Base-by-base conservation (phyloP, 306 rosid species). In the Corylus heterophylla region DNA sequence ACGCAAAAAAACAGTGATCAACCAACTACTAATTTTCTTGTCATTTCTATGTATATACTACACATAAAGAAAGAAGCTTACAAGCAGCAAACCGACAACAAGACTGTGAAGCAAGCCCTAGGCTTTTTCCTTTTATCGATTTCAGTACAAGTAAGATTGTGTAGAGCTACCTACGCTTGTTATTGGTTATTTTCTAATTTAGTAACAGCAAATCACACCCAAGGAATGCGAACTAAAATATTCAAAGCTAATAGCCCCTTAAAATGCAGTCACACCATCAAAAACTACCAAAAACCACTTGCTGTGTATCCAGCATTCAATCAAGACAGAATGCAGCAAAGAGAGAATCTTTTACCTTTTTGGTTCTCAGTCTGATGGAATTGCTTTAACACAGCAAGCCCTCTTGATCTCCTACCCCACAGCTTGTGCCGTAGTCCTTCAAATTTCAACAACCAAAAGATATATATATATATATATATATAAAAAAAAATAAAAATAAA, bases 361-460 rank as follows among this genome's bases (percentile, higher is more conserved):
- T 68, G 48, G 13, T 67, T 67, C 39, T 16, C 71, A 42, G 13
- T 67, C 29, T 67, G 29, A 7, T 8, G 50, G 25, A 39, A 18
- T 39, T 67, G 71, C 71, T 59, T 59, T 14, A 25, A 59, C 25
- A 59, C 13, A 67, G 72, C 72, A 67, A 39, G 50, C 51, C 70
- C 72, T 67, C 72, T 42, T 42, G 51, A 18, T 18, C 48, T n/a
- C 51, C 50, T 39, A 2, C 72, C 27, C 18, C 51, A 42, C 16
- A 42, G 20, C 47, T 63, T 31, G 69, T 63, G 69, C 69, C 44
- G 37, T 63, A 29, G 20, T 62, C 69, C 69, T 13, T 62, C 18
- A 39, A 3, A 67, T 8, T 37, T 18, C 13, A n/a, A 18, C 44
- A 67, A 39, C 42, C 69, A 27, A 27, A 31, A 59, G 37, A 59